Evolutionary conservation across 2,329 filamentous ascomycete genomes (phyloP).

Genomic region (Cladosporium sp.): DNA sequence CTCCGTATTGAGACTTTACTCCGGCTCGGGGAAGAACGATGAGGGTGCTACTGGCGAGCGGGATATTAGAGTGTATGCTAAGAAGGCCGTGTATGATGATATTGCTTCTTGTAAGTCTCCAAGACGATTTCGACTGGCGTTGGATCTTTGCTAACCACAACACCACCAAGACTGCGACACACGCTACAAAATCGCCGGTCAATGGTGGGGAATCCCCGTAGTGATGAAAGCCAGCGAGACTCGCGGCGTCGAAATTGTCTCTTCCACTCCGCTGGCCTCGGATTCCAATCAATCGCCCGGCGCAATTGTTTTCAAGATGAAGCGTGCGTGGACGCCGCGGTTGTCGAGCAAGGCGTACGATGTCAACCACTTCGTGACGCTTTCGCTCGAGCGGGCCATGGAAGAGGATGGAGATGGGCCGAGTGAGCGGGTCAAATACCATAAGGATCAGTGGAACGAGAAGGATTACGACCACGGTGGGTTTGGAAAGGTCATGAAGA

Average conservation of each 20-base stretch:
- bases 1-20: slow-evolving; percentile 42
- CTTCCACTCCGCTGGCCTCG: slow-evolving; percentile 35
- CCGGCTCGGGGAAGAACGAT: slow-evolving; percentile 42
- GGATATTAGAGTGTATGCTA: slow-evolving; percentile 47
- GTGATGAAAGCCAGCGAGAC: slow-evolving; percentile 17
- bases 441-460: slow-evolving; percentile 49
- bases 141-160: no score
- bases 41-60: slow-evolving; percentile 5
- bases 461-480: slow-evolving; percentile 46
- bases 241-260: slow-evolving; percentile 15
- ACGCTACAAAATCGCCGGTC: slow-evolving; percentile 47
- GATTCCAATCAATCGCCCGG: slow-evolving; percentile 37
- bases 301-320: slow-evolving; percentile 45
- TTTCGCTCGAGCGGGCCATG: slow-evolving; percentile 29
- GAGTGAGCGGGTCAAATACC: slow-evolving; percentile 42
- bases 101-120: slow-evolving; percentile 29
- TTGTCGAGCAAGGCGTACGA: slow-evolving; percentile 26
- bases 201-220: slow-evolving; percentile 41
- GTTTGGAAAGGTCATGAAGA: slow-evolving; percentile 45
- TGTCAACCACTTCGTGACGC: slow-evolving; percentile 39
- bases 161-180: slow-evolving; percentile 42
- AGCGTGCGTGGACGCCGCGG: slow-evolving; percentile 44
- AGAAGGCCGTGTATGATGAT: slow-evolving; percentile 45
- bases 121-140: no score
- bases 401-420: slow-evolving; percentile 17